A percentile compares a stretch with the other conserved stretches of the same genome.
phyloP scores from a whole-genome alignment of 2,329 filamentous ascomycete species.

The Rosellinia necatrix region DNA sequence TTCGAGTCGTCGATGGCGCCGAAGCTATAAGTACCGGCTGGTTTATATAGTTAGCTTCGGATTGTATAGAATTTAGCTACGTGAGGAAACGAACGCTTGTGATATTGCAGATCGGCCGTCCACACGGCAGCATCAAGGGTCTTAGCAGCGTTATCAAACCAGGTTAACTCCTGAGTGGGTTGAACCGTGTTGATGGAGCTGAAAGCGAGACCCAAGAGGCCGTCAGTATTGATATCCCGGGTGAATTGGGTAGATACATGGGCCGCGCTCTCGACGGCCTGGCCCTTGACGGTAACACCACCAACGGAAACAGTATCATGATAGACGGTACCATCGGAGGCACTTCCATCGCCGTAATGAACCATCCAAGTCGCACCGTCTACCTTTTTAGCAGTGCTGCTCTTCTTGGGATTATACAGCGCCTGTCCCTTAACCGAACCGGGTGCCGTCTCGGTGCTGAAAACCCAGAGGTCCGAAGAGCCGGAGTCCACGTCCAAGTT shows the following conservation, averaged over 20 bases:
- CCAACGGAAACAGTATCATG: constrained; percentile 39
- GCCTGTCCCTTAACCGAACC: constrained; percentile 32
- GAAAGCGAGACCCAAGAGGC: constrained; percentile 43
- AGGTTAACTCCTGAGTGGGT: constrained; percentile 37
- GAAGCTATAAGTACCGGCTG: constrained; percentile 44
- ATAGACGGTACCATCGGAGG: constrained; percentile 43
- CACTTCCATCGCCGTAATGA: constrained; percentile 40
- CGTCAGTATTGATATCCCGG: constrained; percentile 38
- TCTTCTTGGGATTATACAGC: constrained; percentile 35
- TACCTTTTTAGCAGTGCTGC: constrained; percentile 34
- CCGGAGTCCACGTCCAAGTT: constrained; percentile 43
- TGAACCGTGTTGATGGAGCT: constrained; percentile 40
- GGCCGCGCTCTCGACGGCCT: constrained; percentile 41
- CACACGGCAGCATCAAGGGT: constrained; percentile 38
- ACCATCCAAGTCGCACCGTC: constrained; percentile 37
- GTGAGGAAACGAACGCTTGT: constrained; percentile 13
- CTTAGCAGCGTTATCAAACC: constrained; percentile 40
- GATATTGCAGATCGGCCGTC: constrained; percentile 42
- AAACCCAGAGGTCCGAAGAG: constrained; percentile 43
- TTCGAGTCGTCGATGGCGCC: constrained; percentile 40
- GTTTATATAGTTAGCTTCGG: constrained; percentile 1
- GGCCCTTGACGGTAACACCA: constrained; percentile 34
- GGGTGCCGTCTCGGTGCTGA: constrained; percentile 34
- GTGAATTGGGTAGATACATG: constrained; percentile 38
- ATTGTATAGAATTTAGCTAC: background rate